phyloP scores from a whole-genome alignment of 441 rosid genomes.

The Flueggea neowawraea region DNA sequence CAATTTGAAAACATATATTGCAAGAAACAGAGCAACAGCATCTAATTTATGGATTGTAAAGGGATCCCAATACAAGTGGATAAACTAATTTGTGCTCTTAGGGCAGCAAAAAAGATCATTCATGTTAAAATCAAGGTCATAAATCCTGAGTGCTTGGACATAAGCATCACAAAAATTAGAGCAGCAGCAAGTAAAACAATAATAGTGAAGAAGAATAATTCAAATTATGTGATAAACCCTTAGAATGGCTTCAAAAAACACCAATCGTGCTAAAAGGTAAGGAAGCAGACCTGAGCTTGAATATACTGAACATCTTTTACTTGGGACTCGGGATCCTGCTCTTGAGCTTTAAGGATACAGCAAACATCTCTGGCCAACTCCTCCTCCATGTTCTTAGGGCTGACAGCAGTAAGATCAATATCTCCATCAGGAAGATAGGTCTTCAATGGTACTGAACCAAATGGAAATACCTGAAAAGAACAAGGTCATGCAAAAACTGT shows the following conservation, averaged over 20 bases:
- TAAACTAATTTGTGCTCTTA: too few relatives aligned
- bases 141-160: too few relatives aligned
- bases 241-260: too few relatives aligned
- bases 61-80: too few relatives aligned
- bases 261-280: conserved; percentile 1
- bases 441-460: conserved; percentile 92
- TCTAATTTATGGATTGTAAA: too few relatives aligned
- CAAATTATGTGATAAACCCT: too few relatives aligned
- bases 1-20: too few relatives aligned
- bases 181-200: neutral
- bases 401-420: conserved; percentile 77
- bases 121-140: too few relatives aligned
- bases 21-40: too few relatives aligned
- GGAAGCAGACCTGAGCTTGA: conserved; percentile 71
- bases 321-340: conserved; percentile 40
- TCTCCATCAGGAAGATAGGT: conserved; percentile 98
- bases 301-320: conserved; percentile 71
- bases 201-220: too few relatives aligned
- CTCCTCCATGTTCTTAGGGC: conserved; percentile 60
- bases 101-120: too few relatives aligned
- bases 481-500: conserved; percentile 11
- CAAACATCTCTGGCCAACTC: conserved; percentile 49
- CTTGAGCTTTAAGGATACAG: conserved; percentile 45
- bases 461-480: conserved; percentile 65
- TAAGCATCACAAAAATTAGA: neutral